Conservation (phyloP, 805 yeast species). For the Metschnikowia amazonensis region DNA sequence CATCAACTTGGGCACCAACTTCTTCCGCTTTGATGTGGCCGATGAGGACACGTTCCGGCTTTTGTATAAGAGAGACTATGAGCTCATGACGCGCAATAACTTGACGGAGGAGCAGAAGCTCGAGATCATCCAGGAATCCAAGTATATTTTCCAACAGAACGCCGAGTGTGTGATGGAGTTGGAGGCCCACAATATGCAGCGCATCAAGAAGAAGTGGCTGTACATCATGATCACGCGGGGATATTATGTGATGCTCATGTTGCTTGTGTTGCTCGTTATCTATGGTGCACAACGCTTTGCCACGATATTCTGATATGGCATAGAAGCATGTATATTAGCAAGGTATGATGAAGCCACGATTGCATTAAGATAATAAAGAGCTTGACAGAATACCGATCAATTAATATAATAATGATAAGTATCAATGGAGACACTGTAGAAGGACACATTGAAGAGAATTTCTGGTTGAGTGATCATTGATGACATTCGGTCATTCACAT, state of each 20-base stretch:
- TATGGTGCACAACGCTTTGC: conserved; percentile 7
- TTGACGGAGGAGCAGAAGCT: conserved; percentile 67
- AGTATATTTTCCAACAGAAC: conserved; percentile 62
- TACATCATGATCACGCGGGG: conserved; percentile 53
- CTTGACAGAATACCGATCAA: no score
- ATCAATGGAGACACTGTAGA: no score
- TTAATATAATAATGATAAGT: no score
- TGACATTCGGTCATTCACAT: no score
- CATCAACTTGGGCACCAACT: conserved; percentile 53
- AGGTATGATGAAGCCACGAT: no score
- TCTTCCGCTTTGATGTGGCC: conserved; percentile 65
- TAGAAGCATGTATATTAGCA: no score
- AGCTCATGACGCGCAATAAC: conserved; percentile 67
- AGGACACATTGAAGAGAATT: no score
- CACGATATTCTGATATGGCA: neutral
- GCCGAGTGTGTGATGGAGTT: conserved; percentile 60
- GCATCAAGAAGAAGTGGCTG: conserved; percentile 51
- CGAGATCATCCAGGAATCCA: conserved; percentile 65
- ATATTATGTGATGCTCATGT: conserved; percentile 39
- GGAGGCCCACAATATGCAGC: conserved; percentile 58
- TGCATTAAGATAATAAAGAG: no score
- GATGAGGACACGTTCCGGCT: conserved; percentile 65
- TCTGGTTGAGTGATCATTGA: no score
- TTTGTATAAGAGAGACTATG: conserved; percentile 70
- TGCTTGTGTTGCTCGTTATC: conserved; percentile 29